Base-by-base conservation (phyloP, 768 basidiomycete genomes). In the Tulasnella calospora region DNA sequence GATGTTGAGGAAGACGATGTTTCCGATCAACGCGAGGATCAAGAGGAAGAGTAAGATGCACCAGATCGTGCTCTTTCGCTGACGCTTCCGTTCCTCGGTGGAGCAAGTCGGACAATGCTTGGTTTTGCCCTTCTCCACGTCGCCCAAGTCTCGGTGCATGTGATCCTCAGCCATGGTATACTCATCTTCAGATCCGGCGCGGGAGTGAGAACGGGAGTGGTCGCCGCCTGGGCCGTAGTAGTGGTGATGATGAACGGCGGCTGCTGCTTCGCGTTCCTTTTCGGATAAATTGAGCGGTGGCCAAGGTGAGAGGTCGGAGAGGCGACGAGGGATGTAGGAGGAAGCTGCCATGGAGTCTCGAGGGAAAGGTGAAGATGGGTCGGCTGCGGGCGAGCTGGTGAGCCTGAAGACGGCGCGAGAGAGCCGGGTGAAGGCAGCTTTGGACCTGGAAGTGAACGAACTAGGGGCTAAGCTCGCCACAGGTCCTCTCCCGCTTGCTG, bases 11-110 rank as follows among this genome's bases (percentile, higher is more conserved):
- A 86, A 84, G 55, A 84, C 78, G 44, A 81, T 69, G 79, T 88
- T 85, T n/a, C 85, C 85, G 27, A 88, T 83, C 51, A 89, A 82
- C 75, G 85, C 83, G 47, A 89, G 83, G 57, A 89, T 82, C 44
- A 88, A 70, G 70, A 87, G 80, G 78, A 87, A 80, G 75, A 88
- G 82, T 2, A 84, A 72, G 72, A 82, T 47, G 77, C 86, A 73
- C 51, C 84, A 80, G 77, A 84, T 55, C 79, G 79, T 82, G 79
- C 73, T 79, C 79, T 80, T 83, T 78, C 81, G 82, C 72, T 81
- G 81, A 81, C 81, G 81, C 77, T 81, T 78, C 61, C 73, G 61
- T 70, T 81, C 80, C 33, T 79, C 79, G 71, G 80, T 78, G 23
- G 81, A 81, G 80, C 84, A 84, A 1, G 80, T 70, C 79, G 81